These are phyloP conservation scores for Rhododendron williamsianum DNA, from an alignment of 148 eudicot species.

Conservation along the genomic window DNA sequence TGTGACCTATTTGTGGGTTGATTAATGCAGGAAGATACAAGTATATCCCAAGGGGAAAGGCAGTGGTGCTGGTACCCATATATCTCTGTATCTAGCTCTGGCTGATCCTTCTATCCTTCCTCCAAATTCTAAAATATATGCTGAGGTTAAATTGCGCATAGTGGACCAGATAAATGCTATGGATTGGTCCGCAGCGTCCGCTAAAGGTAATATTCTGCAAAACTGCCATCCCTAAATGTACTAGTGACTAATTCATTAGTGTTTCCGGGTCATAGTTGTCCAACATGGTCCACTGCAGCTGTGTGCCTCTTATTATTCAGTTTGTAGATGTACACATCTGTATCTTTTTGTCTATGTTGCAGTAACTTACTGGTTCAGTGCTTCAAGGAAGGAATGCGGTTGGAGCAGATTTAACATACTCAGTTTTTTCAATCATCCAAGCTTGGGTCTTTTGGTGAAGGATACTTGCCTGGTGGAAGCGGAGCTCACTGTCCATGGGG, in stretches of 20 bases:
- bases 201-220: not conserved
- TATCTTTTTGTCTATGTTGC: not conserved
- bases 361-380: constrained; percentile 1
- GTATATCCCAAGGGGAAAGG: constrained; percentile 10
- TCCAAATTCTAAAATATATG: constrained; percentile 1
- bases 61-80: not conserved
- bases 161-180: not conserved
- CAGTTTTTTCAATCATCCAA: not conserved
- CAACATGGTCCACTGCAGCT: not conserved
- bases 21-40: constrained; percentile 6
- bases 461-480: not conserved
- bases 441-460: not conserved
- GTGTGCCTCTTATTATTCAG: not conserved
- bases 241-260: not conserved
- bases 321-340: not conserved
- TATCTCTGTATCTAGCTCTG: constrained; percentile 4
- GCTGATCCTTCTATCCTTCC: not conserved
- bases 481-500: not conserved
- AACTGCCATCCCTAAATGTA: not conserved
- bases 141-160: not conserved
- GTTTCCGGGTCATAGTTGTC: not conserved
- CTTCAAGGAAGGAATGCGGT: not conserved
- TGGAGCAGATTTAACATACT: not conserved
- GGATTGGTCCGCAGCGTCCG: too few species aligned
- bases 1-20: not conserved